A percentile compares a stretch with the other conserved stretches of the same genome.
Evolutionary conservation across 2,329 filamentous ascomycete genomes (phyloP).

Genomic region (Arthrobotrys entomopaga): DNA sequence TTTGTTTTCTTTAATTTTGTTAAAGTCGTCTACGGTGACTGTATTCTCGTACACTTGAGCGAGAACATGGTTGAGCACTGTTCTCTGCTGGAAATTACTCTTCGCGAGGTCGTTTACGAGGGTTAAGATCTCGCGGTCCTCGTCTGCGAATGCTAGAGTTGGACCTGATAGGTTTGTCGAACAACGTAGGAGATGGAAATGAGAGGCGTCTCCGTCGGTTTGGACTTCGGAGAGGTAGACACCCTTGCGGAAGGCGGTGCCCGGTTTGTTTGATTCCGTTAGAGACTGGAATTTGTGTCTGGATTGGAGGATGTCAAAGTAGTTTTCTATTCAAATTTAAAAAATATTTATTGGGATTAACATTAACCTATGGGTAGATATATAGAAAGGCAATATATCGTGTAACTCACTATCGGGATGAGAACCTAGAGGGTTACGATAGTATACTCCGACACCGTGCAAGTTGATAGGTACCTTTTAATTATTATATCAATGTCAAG

Average conservation of each 20-base stretch:
- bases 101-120: constrained; percentile 25
- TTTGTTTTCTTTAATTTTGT: constrained; percentile 22
- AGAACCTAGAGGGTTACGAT: constrained; percentile 19
- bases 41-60: constrained; percentile 32
- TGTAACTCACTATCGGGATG: neutral
- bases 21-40: constrained; percentile 15
- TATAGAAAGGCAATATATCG: neutral
- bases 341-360: constrained; percentile 3
- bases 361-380: neutral
- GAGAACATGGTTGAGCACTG: constrained; percentile 27
- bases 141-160: constrained; percentile 25
- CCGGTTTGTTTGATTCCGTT: constrained; percentile 34
- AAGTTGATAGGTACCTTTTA: constrained; percentile 32
- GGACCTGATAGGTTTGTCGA: constrained; percentile 26
- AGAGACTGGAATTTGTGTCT: constrained; percentile 31
- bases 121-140: constrained; percentile 27
- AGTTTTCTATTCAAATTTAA: constrained; percentile 1
- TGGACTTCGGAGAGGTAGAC: constrained; percentile 32
- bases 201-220: constrained; percentile 26
- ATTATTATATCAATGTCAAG: constrained; percentile 6
- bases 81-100: constrained; percentile 27
- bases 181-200: constrained; percentile 28
- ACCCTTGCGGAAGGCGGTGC: constrained; percentile 29
- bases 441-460: constrained; percentile 19
- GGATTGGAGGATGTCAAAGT: constrained; percentile 17